Conservation (phyloP, 495 filamentous ascomycete species). For the Acidomyces sp. region DNA sequence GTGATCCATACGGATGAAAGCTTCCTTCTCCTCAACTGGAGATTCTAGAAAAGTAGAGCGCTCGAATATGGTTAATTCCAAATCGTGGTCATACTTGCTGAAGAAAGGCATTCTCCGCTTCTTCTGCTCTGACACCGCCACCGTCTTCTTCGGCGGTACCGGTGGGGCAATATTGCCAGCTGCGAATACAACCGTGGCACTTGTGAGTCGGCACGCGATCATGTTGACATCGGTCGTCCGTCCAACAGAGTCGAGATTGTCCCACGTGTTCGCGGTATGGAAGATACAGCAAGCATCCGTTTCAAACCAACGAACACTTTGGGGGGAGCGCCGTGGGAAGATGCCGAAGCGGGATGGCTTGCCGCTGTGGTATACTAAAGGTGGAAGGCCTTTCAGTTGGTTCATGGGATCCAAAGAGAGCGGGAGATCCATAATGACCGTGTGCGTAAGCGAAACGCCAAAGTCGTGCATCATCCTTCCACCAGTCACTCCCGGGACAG, state of each 20-base stretch:
- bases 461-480: constrained; percentile 64
- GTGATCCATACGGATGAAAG: constrained; percentile 1
- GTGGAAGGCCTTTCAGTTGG: constrained; percentile 37
- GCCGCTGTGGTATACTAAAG: constrained; percentile 41
- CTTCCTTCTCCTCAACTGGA: constrained; percentile 14
- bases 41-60: constrained; percentile 11
- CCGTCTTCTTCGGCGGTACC: constrained; percentile 13
- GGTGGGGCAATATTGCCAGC: constrained; percentile 43
- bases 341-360: constrained; percentile 46
- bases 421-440: constrained; percentile 54
- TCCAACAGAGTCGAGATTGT: constrained; percentile 22
- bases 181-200: constrained; percentile 44
- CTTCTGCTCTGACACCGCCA: constrained; percentile 18
- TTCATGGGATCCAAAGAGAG: constrained; percentile 49
- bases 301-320: constrained; percentile 47
- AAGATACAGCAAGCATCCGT: constrained; percentile 51
- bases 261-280: constrained; percentile 57
- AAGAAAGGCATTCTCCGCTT: constrained; percentile 27
- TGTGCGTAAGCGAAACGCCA: constrained; percentile 45
- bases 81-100: constrained; percentile 24
- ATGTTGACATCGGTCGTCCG: constrained; percentile 38
- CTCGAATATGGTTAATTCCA: constrained; percentile 12
- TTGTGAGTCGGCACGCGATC: constrained; percentile 49
- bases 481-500: constrained; percentile 42
- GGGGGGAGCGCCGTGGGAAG: constrained; percentile 45